Conservation (phyloP, 202 grass and related monocot genomes). For the Elaeis oleifera region DNA sequence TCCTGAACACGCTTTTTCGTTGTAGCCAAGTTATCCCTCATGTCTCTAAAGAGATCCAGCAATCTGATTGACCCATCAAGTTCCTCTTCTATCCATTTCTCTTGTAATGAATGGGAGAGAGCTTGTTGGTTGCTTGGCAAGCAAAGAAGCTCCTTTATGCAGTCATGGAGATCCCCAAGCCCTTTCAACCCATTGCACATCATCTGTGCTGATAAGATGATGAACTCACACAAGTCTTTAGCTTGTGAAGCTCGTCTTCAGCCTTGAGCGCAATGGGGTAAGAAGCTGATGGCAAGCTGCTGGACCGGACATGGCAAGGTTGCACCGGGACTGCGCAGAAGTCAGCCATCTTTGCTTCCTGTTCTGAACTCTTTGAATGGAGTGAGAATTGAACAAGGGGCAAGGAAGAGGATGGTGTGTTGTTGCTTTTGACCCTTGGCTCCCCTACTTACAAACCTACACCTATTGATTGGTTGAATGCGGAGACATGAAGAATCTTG, state of each 20-base stretch:
- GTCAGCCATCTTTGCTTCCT: not conserved
- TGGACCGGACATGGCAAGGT: not conserved
- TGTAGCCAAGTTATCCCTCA: slow-evolving; percentile 29
- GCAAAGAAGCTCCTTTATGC: not conserved
- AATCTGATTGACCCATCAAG: slow-evolving; percentile 40
- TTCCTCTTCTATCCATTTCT: slow-evolving; percentile 35
- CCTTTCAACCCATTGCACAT: slow-evolving; percentile 32
- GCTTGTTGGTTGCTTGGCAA: not conserved
- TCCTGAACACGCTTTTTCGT: slow-evolving; percentile 44
- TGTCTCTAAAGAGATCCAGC: slow-evolving; percentile 43
- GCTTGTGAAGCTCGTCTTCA: not conserved
- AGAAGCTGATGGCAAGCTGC: not conserved
- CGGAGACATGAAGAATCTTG: slow-evolving; percentile 25
- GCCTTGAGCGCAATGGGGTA: not conserved
- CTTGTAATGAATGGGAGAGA: not conserved
- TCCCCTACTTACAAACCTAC: slow-evolving; percentile 20
- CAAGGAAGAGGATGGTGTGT: too few relatives aligned
- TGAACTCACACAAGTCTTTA: not conserved
- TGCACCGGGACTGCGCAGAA: not conserved
- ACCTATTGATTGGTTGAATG: slow-evolving; percentile 9
- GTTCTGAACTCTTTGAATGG: too few relatives aligned
- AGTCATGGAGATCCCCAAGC: not conserved
- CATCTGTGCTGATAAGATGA: slow-evolving; percentile 16
- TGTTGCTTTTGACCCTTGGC: too few relatives aligned
- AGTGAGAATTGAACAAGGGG: too few relatives aligned